Evolutionary conservation across 352 stramenopile species (phyloP), one percentile per base, ranked within the genome.

Genomic region (Hyaloperonospora arabidopsidis): DNA sequence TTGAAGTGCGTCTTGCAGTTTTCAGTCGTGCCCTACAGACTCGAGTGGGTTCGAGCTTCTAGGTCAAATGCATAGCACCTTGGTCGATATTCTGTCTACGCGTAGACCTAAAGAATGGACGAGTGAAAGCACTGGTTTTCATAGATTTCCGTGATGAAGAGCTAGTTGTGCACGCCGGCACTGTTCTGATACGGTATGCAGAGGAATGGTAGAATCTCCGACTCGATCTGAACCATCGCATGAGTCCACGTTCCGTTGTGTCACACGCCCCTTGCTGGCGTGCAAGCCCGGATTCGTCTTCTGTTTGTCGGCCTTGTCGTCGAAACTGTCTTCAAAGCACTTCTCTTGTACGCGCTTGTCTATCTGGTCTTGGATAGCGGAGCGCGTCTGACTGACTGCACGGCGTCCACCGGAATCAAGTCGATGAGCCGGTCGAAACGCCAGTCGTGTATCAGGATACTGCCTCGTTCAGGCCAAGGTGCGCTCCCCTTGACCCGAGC

Each of bases 401-500:
- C 29, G n/a, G 65, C 55, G n/a, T 74, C 61, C 52, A 80, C 76
- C 17, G 76, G 74, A 1, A 93, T 63, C 19, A 83, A 74, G 0
- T 73, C 50, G 34, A 93, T 87, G 18, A 93, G 67, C 59, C 90
- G 83, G 36, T 80, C 54, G 52, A 89, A 93, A 18, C 79, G 72
- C 8, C 79, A 70, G 1, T 81, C 67, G 32, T 80, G 90, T 54
- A 93, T 62, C 23, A 79, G 73, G 0, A 39, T 56, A 4, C 72
- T 90, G 44, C 77, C 79, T 22, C 68, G 63, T 25, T 85, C 85
- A 0, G 83, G 80, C 2, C 83, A 61, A 19, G 75, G 70, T 0
- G 88, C 95, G 44, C 82, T 95, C 50, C 96, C 88, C 53, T 95
- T 96, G 60, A 96, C 86, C 39, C 96, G 94, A n/a, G 74, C 2